Conservation (phyloP, 2,329 filamentous ascomycete species). For the Alternaria sp. region DNA sequence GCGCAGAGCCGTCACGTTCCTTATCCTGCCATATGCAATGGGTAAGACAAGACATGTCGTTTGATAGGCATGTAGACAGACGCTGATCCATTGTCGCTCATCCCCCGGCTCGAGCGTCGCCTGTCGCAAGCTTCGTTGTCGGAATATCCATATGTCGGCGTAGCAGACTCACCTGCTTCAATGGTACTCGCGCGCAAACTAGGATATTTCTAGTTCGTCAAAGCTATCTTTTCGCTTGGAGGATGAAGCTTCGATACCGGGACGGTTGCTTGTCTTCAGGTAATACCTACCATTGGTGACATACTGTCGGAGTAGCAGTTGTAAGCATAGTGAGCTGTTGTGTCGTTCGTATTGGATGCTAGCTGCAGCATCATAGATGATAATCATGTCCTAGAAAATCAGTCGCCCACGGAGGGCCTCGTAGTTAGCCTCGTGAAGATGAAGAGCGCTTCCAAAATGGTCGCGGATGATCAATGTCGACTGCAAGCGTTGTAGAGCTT, state of each 20-base stretch:
- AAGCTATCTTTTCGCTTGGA: constrained; percentile 2
- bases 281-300: constrained; percentile 8
- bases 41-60: not conserved
- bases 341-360: constrained; percentile 30
- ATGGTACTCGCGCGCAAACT: not conserved
- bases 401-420: constrained; percentile 37
- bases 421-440: constrained; percentile 33
- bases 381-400: constrained; percentile 42
- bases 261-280: constrained; percentile 4
- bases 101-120: constrained; percentile 1
- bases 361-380: constrained; percentile 29
- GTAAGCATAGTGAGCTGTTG: constrained; percentile 10
- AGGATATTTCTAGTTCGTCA: not conserved
- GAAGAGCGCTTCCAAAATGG: constrained; percentile 6
- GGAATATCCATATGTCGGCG: not conserved
- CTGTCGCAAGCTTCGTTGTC: not conserved
- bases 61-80: not conserved
- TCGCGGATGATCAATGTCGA: constrained; percentile 17
- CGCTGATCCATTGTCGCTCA: constrained; percentile 1
- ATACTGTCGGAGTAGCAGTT: constrained; percentile 11
- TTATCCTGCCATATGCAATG: constrained; percentile 3
- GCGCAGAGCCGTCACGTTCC: not conserved
- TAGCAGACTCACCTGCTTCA: constrained; percentile 1
- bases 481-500: constrained; percentile 5
- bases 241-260: not conserved